Evolutionary conservation across 352 stramenopile genomes (phyloP), one percentile per base, ranked within the genome.

Genomic region (Globisporangium solare): DNA sequence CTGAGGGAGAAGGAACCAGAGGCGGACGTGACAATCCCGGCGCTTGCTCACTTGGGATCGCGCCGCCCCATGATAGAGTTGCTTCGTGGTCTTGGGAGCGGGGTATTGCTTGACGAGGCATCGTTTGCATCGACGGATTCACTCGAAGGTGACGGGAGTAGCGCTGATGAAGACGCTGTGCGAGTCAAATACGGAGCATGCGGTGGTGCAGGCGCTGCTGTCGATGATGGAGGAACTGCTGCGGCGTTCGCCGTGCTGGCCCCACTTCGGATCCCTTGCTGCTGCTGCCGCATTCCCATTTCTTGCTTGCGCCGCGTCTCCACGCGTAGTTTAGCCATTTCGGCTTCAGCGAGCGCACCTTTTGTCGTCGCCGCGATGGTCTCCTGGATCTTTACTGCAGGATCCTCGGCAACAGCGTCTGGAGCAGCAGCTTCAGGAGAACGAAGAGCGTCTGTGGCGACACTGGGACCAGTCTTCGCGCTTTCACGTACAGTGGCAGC

Each of bases 321-420:
- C 15, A 92, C 77, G 7, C 82, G 75, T 22, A 71, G 65, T 54
- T 83, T 86, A 8, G 82, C 79, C 48, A 92, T 71, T 58, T 92
- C 77, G 6, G 82, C 82, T 61, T 92, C 82, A 6, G 69, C 74
- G 20, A 83, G 58, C 3, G 82, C 82, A 10, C 79, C 77, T 55
- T 88, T 86, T 17, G 68, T 67, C 12, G 74, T 84, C 5, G 73
- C 61, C 12, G 61, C 66, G 7, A 88, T 64, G 3, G 71, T 76
- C 51, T 74, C 40, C 24, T 82, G 60, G 21, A 61, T 66, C 31
- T 61, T 66, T 15, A 50, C 40, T 6, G 39, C n/a, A 1, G 48
- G 17, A 24, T 56, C 35, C 18, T 24, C 41, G 4, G 21, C 18
- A 0, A 39, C 3, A 35, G n/a, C 24, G 21, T 40, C 10, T n/a